A percentile compares a stretch with the other conserved stretches of the same genome.
Conservation (phyloP, 768 basidiomycete genomes). For the Trametes maxima region DNA sequence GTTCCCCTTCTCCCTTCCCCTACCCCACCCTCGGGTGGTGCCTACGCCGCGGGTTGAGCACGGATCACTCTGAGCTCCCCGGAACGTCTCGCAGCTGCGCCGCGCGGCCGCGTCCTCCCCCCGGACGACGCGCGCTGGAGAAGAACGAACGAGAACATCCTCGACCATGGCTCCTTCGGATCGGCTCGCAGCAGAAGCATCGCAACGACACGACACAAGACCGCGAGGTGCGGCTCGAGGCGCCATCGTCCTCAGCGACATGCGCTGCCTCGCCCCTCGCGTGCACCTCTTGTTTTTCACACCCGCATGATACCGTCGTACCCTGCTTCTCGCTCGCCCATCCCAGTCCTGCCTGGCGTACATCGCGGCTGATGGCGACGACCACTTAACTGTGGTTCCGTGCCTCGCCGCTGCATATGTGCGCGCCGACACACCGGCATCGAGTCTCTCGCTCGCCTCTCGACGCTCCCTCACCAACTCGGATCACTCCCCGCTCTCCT, state of each 20-base stretch:
- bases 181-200: conserved; percentile 50
- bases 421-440: conserved; percentile 75
- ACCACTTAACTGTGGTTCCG: conserved; percentile 84
- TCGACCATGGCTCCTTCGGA: conserved; percentile 57
- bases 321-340: conserved; percentile 19
- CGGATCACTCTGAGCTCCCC: conserved; percentile 24
- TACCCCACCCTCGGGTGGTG: conserved; percentile 22
- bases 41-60: conserved; percentile 25
- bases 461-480: conserved; percentile 27
- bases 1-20: conserved; percentile 2
- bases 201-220: conserved; percentile 52
- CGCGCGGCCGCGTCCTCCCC: conserved; percentile 40
- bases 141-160: conserved; percentile 24
- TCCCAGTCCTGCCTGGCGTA: conserved; percentile 46
- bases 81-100: conserved; percentile 59
- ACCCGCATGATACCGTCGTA: conserved; percentile 23
- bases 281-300: conserved; percentile 57
- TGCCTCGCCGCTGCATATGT: conserved; percentile 51
- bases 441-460: conserved; percentile 41
- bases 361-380: conserved; percentile 58
- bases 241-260: conserved; percentile 53
- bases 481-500: conserved; percentile 21
- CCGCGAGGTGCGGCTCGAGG: conserved; percentile 54
- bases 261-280: conserved; percentile 52
- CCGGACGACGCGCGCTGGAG: conserved; percentile 20